Conservation (phyloP, 805 yeast species). For the Lipomyces starkeyi region DNA sequence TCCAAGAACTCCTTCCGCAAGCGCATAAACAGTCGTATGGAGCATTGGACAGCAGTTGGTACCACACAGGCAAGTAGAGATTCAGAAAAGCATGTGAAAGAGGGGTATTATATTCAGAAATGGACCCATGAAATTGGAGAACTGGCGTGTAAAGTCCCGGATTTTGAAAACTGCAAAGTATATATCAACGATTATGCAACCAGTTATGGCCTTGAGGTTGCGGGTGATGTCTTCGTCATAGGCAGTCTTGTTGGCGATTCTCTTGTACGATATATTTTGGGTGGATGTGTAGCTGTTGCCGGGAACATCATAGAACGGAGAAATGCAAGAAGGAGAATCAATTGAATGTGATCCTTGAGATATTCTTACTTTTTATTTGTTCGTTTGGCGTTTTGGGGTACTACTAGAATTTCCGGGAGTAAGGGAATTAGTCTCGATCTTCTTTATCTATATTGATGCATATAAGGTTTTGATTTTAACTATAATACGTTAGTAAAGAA, state of each 20-base stretch:
- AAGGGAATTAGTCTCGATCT: not conserved
- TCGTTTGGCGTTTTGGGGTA: not conserved
- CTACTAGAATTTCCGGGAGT: not conserved
- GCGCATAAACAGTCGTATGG: constrained; percentile 22
- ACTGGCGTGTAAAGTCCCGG: not conserved
- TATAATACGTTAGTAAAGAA: not conserved
- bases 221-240: constrained; percentile 39
- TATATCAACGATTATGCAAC: constrained; percentile 19
- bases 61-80: not conserved
- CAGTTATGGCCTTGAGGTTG: constrained; percentile 35
- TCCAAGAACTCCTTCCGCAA: constrained; percentile 20
- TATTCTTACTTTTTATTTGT: no score
- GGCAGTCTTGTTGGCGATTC: constrained; percentile 46
- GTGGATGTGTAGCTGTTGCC: constrained; percentile 43
- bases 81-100: not conserved
- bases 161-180: constrained; percentile 11
- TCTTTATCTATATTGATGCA: not conserved
- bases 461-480: not conserved
- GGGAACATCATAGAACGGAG: constrained; percentile 26
- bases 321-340: not conserved
- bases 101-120: not conserved
- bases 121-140: not conserved
- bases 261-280: constrained; percentile 43
- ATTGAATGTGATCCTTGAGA: not conserved
- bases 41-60: constrained; percentile 20